Percentiles rank a stretch among this genome's conserved stretches.
phyloP scores from a whole-genome alignment of 305 asterid genomes.

The Fraxinus greggii region DNA sequence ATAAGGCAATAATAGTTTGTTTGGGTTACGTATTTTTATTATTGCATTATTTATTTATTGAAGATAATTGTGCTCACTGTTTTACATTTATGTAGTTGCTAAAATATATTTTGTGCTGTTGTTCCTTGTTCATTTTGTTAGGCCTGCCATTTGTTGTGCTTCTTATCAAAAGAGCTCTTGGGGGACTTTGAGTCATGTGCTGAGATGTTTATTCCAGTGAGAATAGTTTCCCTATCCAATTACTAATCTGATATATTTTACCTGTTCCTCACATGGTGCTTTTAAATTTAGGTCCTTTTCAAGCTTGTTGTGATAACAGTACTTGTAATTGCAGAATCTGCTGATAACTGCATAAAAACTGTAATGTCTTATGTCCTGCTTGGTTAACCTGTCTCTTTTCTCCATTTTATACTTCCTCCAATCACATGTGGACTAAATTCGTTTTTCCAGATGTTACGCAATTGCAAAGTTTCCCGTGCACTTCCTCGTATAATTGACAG shows the following conservation, averaged over 20 bases:
- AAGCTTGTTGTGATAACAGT: conserved; percentile 99
- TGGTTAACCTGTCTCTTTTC: conserved; percentile 12
- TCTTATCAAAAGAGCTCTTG: conserved; percentile 91
- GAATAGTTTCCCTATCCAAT: conserved; percentile 29
- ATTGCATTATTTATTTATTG: conserved; percentile 5
- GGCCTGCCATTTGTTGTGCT: conserved; percentile 84
- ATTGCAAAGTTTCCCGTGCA: conserved; percentile 90
- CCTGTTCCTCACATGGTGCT: conserved; percentile 40
- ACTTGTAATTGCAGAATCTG: conserved; percentile 98
- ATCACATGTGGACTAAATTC: conserved; percentile 26
- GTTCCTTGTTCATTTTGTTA: conserved; percentile 30
- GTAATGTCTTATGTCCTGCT: conserved; percentile 38
- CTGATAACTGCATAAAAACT: conserved; percentile 98
- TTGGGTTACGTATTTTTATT: neutral
- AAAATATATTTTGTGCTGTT: conserved; percentile 17
- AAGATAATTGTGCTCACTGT: conserved; percentile 8
- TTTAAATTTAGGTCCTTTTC: conserved; percentile 82
- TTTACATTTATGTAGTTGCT: conserved; percentile 5
- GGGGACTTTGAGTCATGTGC: conserved; percentile 98
- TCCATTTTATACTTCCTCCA: conserved; percentile 6
- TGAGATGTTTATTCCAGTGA: conserved; percentile 95
- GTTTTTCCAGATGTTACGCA: conserved; percentile 77
- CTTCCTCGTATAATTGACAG: conserved; percentile 86
- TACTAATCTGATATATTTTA: conserved; percentile 16
- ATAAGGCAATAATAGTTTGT: conserved; percentile 16